phyloP scores from a whole-genome alignment of 176 grass and related monocot genomes.

The Elaeis guineensis region DNA sequence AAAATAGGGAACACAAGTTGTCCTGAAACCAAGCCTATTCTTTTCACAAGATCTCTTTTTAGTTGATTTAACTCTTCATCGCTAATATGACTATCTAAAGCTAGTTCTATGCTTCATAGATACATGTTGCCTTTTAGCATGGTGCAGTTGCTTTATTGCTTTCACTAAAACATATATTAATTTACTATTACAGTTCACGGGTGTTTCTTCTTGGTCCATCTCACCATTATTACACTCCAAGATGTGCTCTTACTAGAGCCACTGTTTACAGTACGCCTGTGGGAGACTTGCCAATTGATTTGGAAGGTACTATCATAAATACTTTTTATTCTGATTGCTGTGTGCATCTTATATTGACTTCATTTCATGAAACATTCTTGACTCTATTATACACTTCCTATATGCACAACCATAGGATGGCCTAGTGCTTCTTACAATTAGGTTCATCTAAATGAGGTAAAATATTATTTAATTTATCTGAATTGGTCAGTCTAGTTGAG shows the following conservation, averaged over 20 bases:
- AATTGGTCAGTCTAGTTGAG: too few relatives aligned
- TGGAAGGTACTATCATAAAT: slow-evolving; percentile 47
- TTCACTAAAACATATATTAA: slow-evolving; percentile 1
- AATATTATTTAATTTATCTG: too few relatives aligned
- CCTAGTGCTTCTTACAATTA: too few relatives aligned
- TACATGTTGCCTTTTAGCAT: not conserved
- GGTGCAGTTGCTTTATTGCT: not conserved
- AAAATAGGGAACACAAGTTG: too few relatives aligned
- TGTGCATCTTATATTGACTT: too few relatives aligned
- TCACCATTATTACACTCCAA: slow-evolving; percentile 94
- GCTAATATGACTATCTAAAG: not conserved
- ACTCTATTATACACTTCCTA: too few relatives aligned
- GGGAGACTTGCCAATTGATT: slow-evolving; percentile 80
- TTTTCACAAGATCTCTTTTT: too few relatives aligned
- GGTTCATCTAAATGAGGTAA: too few relatives aligned
- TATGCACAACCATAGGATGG: too few relatives aligned
- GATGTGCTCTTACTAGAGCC: slow-evolving; percentile 77
- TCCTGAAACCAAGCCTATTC: too few relatives aligned
- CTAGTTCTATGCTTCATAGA: not conserved
- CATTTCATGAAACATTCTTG: too few relatives aligned
- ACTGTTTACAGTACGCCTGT: slow-evolving; percentile 78
- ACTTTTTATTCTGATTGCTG: too few relatives aligned
- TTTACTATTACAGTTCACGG: slow-evolving; percentile 55
- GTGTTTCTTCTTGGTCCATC: slow-evolving; percentile 97
- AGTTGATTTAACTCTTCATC: not conserved